These are phyloP conservation scores for Cardamine occulta DNA, from an alignment of 345 rosid species.

Conservation along the genomic window DNA sequence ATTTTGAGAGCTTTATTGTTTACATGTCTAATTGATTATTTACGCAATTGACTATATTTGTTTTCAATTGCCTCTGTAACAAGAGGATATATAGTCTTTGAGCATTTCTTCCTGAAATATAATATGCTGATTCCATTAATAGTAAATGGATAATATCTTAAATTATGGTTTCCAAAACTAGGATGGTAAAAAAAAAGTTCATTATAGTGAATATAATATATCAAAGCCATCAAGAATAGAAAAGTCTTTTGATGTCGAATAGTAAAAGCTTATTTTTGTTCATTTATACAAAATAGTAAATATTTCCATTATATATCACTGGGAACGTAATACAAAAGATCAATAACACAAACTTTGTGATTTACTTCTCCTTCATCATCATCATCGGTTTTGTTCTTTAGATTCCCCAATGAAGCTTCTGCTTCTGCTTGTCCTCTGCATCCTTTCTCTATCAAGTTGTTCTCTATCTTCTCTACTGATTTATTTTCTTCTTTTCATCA, in stretches of 20 bases:
- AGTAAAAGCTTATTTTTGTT: conserved; percentile 12
- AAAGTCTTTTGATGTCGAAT: conserved; percentile 8
- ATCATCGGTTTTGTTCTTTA: conserved; percentile 27
- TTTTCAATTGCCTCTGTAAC: not conserved
- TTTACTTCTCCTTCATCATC: not conserved
- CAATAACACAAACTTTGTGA: not conserved
- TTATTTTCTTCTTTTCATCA: not conserved
- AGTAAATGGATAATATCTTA: conserved; percentile 11
- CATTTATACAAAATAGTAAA: conserved; percentile 16
- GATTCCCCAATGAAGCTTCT: conserved; percentile 33
- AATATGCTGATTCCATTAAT: not conserved
- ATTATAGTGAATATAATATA: conserved; percentile 8
- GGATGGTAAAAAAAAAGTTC: not conserved
- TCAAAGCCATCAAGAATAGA: conserved; percentile 21
- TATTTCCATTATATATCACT: conserved; percentile 15
- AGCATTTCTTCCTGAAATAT: not conserved
- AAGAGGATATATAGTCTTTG: no score
- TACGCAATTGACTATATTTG: not conserved
- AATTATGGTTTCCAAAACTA: conserved; percentile 10
- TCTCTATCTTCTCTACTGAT: conserved; percentile 14
- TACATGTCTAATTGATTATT: not conserved
- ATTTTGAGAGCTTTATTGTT: no score
- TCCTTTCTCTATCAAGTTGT: conserved; percentile 34
- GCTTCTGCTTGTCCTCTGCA: conserved; percentile 32
- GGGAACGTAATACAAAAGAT: not conserved